phyloP scores from a whole-genome alignment of 1,284 basidiomycete species.

The Termitomyces sp. region DNA sequence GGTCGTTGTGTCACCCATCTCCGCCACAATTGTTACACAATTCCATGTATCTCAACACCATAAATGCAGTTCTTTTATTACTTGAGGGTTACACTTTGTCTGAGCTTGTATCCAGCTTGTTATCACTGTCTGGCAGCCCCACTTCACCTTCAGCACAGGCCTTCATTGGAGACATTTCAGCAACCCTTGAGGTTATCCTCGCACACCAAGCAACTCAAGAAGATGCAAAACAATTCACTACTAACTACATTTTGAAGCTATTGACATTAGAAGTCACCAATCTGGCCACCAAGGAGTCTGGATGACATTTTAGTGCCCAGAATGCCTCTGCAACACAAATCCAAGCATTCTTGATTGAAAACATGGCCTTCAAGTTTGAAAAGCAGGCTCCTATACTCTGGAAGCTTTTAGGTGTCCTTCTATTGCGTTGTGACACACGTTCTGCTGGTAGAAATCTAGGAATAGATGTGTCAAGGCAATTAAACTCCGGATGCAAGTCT shows the following conservation, averaged over 20 bases:
- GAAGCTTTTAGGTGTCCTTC: background rate
- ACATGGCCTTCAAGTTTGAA: background rate
- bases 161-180: background rate
- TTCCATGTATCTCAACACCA: background rate
- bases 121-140: background rate
- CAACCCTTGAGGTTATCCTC: background rate
- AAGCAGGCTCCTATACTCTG: background rate
- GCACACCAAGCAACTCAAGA: background rate
- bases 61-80: background rate
- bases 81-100: background rate
- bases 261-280: background rate
- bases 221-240: background rate
- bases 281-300: background rate
- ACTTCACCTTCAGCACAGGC: background rate
- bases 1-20: too few species aligned
- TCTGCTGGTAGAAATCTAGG: background rate
- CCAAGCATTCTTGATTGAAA: background rate
- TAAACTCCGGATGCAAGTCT: background rate
- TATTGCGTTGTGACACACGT: background rate
- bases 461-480: background rate
- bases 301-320: slow-evolving; percentile 6
- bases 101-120: background rate
- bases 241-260: background rate
- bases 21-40: too few species aligned
- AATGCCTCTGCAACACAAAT: slow-evolving; percentile 6